Evolutionary conservation across 2,329 filamentous ascomycete species (phyloP), one percentile per base, ranked within the genome.

Genomic region (Plenodomus lindquistii): DNA sequence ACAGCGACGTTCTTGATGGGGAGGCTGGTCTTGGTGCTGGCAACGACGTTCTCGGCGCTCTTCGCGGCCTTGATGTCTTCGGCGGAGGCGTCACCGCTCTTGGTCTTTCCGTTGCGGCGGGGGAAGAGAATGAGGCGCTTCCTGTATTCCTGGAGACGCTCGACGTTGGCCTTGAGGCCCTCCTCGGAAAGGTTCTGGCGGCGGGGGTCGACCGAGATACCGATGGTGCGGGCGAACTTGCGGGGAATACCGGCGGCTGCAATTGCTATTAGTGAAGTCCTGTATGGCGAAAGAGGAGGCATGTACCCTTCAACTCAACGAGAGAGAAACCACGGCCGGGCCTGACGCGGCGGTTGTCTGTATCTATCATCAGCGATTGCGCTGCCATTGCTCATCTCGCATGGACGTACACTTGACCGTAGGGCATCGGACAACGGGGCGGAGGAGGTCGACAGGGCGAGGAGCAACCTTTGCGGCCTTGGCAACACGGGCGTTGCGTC

Each of bases 101-200:
- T 97, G 81, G 87, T 85, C 81, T 94, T 69, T 81, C 92, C 92
- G 76, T 85, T 85, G 81, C 90, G 91, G 84, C 91, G 91, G 76
- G 94, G 94, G 85, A 99, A 97, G 76, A 99, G 85, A 77, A 99
- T 96, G 74, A 99, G 83, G 75, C 91, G 91, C 75, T 88, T 85
- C 83, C 88, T 89, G 91, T 96, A 99, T 77, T 91, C 91, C 86
- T 97, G 92, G 75, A 99, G 91, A 75, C 94, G 94, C 78, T 89
- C 89, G 71, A 99, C 93, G 81, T 99, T 99, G 84, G 84, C 84
- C 77, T 90, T 84, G 71, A 97, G 87, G 65, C 88, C 89, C 85
- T 97, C 94, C 83, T 95, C 90, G 74, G 88, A 94, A 74, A 96
- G 88, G 85, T 97, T 99, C 82, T 90, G 86, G 79, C 94, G 93